A percentile compares a stretch with the other conserved stretches of the same genome.
Evolutionary conservation across 2,329 filamentous ascomycete genomes (phyloP).

Genomic region (Aspergillus sp.): DNA sequence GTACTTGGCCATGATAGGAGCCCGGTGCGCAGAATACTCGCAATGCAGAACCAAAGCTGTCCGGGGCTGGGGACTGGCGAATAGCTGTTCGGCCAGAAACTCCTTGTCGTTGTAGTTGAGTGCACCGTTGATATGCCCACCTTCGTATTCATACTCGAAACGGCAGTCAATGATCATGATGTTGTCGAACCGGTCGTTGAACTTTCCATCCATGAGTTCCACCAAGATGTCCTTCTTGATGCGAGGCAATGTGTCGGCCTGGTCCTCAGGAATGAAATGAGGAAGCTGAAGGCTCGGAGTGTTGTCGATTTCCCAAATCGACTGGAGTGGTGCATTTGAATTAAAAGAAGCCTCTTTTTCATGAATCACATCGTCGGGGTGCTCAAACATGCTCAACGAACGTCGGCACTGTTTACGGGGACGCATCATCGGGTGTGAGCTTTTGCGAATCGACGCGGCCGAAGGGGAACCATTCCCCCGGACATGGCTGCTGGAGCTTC

Average conservation of each 20-base stretch:
- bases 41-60: conserved; percentile 92
- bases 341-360: conserved; percentile 62
- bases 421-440: conserved; percentile 67
- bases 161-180: conserved; percentile 91
- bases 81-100: conserved; percentile 73
- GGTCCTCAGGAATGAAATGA: conserved; percentile 76
- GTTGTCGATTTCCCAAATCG: conserved; percentile 82
- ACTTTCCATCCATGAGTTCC: conserved; percentile 83
- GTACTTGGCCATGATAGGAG: conserved; percentile 92
- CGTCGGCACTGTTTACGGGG: conserved; percentile 86
- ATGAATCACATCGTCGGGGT: conserved; percentile 82
- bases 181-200: conserved; percentile 70
- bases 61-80: conserved; percentile 65
- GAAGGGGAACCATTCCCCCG: conserved; percentile 74
- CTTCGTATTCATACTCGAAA: conserved; percentile 98
- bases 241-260: conserved; percentile 81
- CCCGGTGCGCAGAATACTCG: conserved; percentile 96
- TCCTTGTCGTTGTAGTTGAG: conserved; percentile 98
- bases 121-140: conserved; percentile 89
- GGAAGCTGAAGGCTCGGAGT: conserved; percentile 71
- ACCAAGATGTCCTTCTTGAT: conserved; percentile 80
- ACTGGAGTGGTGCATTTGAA: conserved; percentile 60
- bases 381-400: conserved; percentile 97
- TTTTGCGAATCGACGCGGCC: conserved; percentile 67
- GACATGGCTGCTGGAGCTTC: conserved; percentile 52